These are phyloP conservation scores for Talaromyces sp. DNA, from an alignment of 2,329 filamentous ascomycete genomes.

Conservation along the genomic window DNA sequence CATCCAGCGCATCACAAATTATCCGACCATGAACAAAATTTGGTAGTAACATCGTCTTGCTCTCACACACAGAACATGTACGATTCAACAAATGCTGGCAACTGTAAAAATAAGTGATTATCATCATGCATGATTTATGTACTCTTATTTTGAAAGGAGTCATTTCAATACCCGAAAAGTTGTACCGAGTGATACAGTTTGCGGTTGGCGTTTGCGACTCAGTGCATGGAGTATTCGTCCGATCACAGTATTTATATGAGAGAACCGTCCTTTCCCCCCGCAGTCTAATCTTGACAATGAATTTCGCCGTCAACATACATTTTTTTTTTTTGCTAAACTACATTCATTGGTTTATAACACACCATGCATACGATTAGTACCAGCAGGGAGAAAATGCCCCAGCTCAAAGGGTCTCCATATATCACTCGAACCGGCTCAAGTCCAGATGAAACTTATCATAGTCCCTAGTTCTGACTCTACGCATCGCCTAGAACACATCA, in stretches of 20 bases:
- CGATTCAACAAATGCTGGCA: background rate
- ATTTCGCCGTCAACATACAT: background rate
- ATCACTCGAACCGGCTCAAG: background rate
- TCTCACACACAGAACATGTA: background rate
- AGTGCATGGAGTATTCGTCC: background rate
- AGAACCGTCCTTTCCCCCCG: background rate
- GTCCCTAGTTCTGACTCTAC: background rate
- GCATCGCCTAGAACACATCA: background rate
- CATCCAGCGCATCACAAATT: background rate
- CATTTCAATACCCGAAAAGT: background rate
- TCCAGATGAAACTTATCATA: background rate
- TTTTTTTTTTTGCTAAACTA: too few species aligned
- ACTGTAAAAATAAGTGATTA: background rate
- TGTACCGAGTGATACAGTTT: background rate
- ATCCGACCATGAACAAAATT: background rate
- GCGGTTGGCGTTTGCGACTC: background rate
- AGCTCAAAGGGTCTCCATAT: background rate
- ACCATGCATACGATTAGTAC: background rate
- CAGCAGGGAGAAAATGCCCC: background rate
- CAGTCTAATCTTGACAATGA: background rate
- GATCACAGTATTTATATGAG: background rate
- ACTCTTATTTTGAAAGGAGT: background rate
- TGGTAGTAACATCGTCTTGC: background rate
- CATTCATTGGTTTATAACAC: background rate
- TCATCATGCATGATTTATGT: background rate